A percentile compares a stretch with the other conserved stretches of the same genome.
Evolutionary conservation across 2,329 filamentous ascomycete genomes (phyloP).

Genomic region (Fusarium annulatum): DNA sequence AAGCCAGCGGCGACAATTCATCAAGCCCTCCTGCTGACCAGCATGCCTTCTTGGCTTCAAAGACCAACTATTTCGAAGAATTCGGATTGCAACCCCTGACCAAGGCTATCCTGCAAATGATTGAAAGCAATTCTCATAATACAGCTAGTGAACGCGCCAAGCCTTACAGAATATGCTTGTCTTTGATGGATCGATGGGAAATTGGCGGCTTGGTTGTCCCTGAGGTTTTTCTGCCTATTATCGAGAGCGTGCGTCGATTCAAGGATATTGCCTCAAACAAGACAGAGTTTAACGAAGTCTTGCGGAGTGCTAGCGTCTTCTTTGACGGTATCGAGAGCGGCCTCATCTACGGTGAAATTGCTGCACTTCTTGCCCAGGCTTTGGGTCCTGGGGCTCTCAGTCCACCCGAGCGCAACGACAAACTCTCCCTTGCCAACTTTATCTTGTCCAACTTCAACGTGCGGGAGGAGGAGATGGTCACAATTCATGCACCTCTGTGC

Average conservation of each 20-base stretch:
- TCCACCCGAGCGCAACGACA: slow-evolving; percentile 64
- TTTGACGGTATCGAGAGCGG: slow-evolving; percentile 97
- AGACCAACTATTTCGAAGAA: slow-evolving; percentile 84
- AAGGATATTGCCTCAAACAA: slow-evolving; percentile 73
- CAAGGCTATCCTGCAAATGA: slow-evolving; percentile 80
- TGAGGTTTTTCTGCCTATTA: slow-evolving; percentile 86
- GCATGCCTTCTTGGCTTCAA: slow-evolving; percentile 62
- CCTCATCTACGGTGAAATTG: slow-evolving; percentile 88
- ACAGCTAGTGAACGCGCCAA: slow-evolving; percentile 73
- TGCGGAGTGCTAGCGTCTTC: slow-evolving; percentile 93
- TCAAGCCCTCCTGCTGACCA: slow-evolving; percentile 55
- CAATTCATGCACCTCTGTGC: slow-evolving; percentile 83
- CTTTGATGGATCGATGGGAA: slow-evolving; percentile 98
- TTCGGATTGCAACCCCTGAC: slow-evolving; percentile 81
- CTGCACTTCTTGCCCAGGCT: slow-evolving; percentile 73
- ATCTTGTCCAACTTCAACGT: slow-evolving; percentile 91
- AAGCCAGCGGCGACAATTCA: slow-evolving; percentile 60
- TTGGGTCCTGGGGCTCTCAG: slow-evolving; percentile 60
- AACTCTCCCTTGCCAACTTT: slow-evolving; percentile 81
- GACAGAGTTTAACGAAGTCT: slow-evolving; percentile 82
- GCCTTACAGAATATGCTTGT: slow-evolving; percentile 91
- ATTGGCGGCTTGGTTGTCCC: slow-evolving; percentile 91
- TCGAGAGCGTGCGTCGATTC: slow-evolving; percentile 83
- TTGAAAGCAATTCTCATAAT: slow-evolving; percentile 58
- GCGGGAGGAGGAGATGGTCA: slow-evolving; percentile 94